A percentile compares a stretch with the other conserved stretches of the same genome.
These are phyloP conservation scores for Xylaria sp. DNA, from an alignment of 2,329 filamentous ascomycete species.

Conservation along the genomic window DNA sequence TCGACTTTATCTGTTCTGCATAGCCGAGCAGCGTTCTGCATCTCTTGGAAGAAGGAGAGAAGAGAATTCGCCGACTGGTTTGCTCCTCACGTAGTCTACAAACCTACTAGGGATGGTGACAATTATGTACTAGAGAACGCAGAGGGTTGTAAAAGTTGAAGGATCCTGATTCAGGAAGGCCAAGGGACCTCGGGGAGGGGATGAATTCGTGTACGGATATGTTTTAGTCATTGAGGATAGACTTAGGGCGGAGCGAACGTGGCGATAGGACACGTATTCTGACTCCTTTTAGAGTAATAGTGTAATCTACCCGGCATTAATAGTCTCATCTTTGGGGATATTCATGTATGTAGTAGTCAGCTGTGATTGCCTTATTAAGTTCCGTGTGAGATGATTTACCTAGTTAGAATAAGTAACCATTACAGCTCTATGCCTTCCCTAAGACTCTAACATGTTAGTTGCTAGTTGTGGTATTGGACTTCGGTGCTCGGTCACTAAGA, in stretches of 20 bases:
- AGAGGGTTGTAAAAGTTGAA: not conserved
- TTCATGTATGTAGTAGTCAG: too few relatives aligned
- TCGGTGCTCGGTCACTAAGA: too few relatives aligned
- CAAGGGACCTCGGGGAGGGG: not conserved
- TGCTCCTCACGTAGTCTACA: slow-evolving; percentile 29
- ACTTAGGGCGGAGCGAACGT: not conserved
- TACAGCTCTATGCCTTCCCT: too few relatives aligned
- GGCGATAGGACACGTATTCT: not conserved
- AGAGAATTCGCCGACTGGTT: slow-evolving; percentile 34
- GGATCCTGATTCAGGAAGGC: not conserved
- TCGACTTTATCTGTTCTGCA: slow-evolving; percentile 9
- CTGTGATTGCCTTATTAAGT: too few relatives aligned
- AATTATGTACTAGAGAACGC: slow-evolving; percentile 15
- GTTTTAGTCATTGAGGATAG: not conserved
- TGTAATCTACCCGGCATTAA: not conserved
- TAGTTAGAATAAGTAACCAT: too few relatives aligned
- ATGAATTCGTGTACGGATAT: slow-evolving; percentile 1
- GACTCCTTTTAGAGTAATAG: not conserved
- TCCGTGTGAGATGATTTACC: too few relatives aligned
- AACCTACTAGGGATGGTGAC: slow-evolving; percentile 24
- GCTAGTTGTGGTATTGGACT: too few relatives aligned
- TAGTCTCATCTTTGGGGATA: too few relatives aligned
- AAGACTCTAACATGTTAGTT: too few relatives aligned
- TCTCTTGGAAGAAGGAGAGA: slow-evolving; percentile 33
- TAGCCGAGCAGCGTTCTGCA: slow-evolving; percentile 31